Percentiles rank a stretch among this genome's conserved stretches.
phyloP scores from a whole-genome alignment of 2,329 filamentous ascomycete species.

The Aspergillus sclerotialis region DNA sequence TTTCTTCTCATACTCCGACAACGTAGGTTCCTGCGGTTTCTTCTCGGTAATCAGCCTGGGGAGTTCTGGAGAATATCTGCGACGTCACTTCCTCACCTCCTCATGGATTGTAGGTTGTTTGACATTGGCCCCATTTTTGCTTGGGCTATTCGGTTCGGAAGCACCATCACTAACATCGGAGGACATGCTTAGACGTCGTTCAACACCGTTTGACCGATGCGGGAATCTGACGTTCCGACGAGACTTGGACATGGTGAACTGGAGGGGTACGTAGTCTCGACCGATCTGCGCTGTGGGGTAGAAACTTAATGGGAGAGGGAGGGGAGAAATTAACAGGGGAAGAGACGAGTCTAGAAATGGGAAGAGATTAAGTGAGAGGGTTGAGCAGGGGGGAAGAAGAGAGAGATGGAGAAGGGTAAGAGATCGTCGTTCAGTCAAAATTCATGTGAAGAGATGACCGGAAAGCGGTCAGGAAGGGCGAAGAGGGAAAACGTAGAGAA shows the following conservation, averaged over 20 bases:
- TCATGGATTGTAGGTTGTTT: constrained; percentile 28
- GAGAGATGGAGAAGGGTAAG: constrained; percentile 1
- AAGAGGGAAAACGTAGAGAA: constrained; percentile 6
- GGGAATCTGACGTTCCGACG: constrained; percentile 57
- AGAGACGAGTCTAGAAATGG: constrained; percentile 3
- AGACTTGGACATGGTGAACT: constrained; percentile 43
- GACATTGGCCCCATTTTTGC: constrained; percentile 34
- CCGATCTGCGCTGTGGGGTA: background rate
- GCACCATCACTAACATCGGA: constrained; percentile 49
- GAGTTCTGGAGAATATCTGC: constrained; percentile 4
- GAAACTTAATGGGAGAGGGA: constrained; percentile 6
- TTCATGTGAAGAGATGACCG: constrained; percentile 26
- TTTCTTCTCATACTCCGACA: constrained; percentile 91
- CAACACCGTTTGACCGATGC: constrained; percentile 39
- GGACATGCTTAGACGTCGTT: constrained; percentile 45
- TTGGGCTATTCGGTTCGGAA: constrained; percentile 46
- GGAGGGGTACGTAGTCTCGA: constrained; percentile 5
- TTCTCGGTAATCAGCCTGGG: constrained; percentile 9
- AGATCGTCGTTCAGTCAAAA: constrained; percentile 11
- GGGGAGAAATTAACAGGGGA: background rate
- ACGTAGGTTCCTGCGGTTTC: constrained; percentile 33
- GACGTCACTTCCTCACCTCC: constrained; percentile 18
- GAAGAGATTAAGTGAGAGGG: constrained; percentile 8
- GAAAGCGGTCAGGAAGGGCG: constrained; percentile 17
- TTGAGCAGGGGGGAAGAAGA: constrained; percentile 7